These are phyloP conservation scores for Ricinus communis DNA, from an alignment of 345 rosid genomes.

Conservation along the genomic window DNA sequence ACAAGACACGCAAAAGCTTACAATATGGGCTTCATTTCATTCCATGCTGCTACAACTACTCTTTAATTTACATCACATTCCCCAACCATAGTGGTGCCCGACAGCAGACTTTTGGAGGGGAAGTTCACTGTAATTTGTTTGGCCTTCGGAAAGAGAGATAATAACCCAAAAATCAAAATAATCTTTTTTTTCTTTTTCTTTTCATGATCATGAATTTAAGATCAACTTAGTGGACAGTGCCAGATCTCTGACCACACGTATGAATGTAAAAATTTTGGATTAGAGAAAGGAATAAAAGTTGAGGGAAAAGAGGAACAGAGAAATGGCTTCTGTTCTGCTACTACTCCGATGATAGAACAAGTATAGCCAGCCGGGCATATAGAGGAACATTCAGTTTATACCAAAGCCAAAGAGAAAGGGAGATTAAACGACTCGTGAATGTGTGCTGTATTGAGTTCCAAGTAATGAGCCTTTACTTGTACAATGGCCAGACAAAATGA, in stretches of 20 bases:
- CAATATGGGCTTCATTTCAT: not conserved
- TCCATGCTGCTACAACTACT: not conserved
- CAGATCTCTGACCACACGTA: no score
- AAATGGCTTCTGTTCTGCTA: no score
- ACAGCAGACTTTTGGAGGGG: no score
- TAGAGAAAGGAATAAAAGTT: no score
- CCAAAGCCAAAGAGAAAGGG: conserved; percentile 4
- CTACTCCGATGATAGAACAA: no score
- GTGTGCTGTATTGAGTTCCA: conserved; percentile 11
- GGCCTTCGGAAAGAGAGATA: not conserved
- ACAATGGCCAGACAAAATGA: conserved; percentile 24
- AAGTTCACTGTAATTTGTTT: not conserved
- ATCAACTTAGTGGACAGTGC: no score
- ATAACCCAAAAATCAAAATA: not conserved
- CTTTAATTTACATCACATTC: conserved; percentile 26
- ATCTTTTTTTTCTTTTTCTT: no score
- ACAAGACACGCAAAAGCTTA: conserved; percentile 26
- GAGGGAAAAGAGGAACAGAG: no score
- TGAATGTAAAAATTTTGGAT: no score
- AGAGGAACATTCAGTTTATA: no score
- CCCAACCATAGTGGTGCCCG: no score
- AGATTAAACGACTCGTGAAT: not conserved
- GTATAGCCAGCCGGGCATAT: no score
- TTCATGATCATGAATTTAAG: not conserved
- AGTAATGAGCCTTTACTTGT: conserved; percentile 13